Conservation (phyloP, 208 protist genomes). For the Leishmania aethiopica region DNA sequence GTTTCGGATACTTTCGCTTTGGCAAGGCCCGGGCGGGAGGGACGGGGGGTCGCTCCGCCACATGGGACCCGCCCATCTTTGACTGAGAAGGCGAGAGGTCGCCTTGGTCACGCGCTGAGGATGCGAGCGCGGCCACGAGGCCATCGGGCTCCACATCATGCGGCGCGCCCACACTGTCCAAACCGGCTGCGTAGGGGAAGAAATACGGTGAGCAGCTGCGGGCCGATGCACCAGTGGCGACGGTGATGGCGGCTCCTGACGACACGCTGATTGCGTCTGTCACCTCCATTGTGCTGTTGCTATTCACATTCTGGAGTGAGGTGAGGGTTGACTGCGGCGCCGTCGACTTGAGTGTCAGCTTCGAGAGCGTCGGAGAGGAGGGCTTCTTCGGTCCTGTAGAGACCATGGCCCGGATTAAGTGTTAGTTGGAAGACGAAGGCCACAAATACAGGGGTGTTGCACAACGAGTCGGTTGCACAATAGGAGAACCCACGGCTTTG, state of each 20-base stretch:
- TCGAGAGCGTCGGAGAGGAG: neutral
- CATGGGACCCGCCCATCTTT: neutral
- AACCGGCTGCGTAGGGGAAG: neutral
- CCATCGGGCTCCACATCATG: slow-evolving; percentile 7
- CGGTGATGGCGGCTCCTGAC: neutral
- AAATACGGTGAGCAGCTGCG: neutral
- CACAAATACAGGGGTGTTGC: neutral
- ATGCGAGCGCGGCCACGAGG: neutral
- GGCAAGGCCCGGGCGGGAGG: neutral
- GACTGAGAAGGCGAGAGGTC: slow-evolving; percentile 7
- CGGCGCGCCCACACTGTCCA: slow-evolving; percentile 1
- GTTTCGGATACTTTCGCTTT: slow-evolving; percentile 19
- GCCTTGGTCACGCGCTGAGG: neutral
- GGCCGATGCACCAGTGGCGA: neutral
- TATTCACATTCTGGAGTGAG: neutral
- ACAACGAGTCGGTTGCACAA: neutral
- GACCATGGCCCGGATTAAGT: neutral
- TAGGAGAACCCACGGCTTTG: neutral
- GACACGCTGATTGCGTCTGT: neutral
- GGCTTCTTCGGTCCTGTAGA: neutral
- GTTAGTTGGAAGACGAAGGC: neutral
- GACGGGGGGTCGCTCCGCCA: neutral
- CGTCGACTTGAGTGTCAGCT: neutral
- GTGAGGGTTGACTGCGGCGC: neutral
- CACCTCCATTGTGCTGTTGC: neutral